Base-by-base conservation (phyloP, 2,329 filamentous ascomycete genomes). In the Penicillium palitans region DNA sequence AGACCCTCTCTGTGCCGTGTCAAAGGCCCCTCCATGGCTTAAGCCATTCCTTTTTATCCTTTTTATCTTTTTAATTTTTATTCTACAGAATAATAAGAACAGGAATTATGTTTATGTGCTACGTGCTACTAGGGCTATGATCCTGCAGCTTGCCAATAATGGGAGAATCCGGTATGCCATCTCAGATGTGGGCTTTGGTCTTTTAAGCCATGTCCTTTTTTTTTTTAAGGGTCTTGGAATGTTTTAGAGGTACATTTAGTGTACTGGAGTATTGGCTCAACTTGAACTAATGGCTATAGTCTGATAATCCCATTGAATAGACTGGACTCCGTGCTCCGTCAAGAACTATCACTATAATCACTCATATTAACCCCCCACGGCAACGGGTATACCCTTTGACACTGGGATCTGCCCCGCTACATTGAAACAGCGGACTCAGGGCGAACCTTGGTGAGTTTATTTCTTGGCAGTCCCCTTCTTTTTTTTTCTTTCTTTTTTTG, bases 351-450 rank as follows among this genome's bases (percentile, higher is more conserved):
- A 42, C 35, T 50, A 52, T 57, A 25, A 41, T 45, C 27, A 51
- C 56, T 51, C 48, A 56, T 62, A 66, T 66, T 65, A 63, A 66
- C 47, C 47, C 47, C 54, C 66, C 51, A 53, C 40, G 65, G 62
- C 64, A 66, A 66, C 66, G 67, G 69, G 67, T 70, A 67, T 68
- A 68, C 65, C 67, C 70, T 69, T 71, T 70, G 69, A 70, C 67
- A 65, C 60, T 70, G 63, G 66, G 66, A 71, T 68, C 68, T 67
- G 69, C 70, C 70, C 71, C 71, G 70, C 71, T 68, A 64, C 68
- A 63, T 67, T 71, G 70, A 70, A 72, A 71, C 69, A 68, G 21
- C 21, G 37, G 27, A 29, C 29, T 35, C 40, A 64, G 61, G 63
- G 63, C 64, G 67, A 72, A 72, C 67, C 69, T 69, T 70, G 65